Base-by-base conservation (phyloP, 2,329 filamentous ascomycete genomes). In the Penicillium sp. region DNA sequence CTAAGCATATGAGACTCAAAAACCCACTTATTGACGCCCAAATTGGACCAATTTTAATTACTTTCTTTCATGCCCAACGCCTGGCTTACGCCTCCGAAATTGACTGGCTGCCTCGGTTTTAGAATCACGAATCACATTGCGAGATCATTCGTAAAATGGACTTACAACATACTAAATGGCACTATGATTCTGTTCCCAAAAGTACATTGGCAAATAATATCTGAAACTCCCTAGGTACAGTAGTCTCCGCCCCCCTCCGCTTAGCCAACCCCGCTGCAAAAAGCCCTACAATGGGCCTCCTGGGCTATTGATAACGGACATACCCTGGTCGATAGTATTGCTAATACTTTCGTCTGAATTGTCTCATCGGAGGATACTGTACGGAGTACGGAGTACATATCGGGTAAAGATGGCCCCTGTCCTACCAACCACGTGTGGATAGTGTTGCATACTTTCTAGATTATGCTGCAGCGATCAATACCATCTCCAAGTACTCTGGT, bases 11-110 rank as follows among this genome's bases (percentile, higher is more conserved):
- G 53, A 52, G 54, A 43, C 44, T 49, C 53, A 25, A 45, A 45
- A 52, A 55, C 51, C 52, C 57, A 55, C 54, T 39, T 46, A 25
- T 59, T 47, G 52, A 50, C 50, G 59, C 62, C 64, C 56, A 61
- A 64, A 58, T 53, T 52, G 21, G 48, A 51, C 48, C 52, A 58
- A 56, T 55, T 31, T 43, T 47, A 47, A 53, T 55, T 48, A 39
- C 40, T 47, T 53, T 51, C 57, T 63, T 66, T 65, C 63, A 62
- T 66, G 64, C 64, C 64, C 62, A 65, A 66, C 54, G 59, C 60
- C 61, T 53, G 52, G 50, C 25, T 57, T 44, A 49, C 58, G 46
- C 62, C 62, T 60, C 58, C 53, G 2, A 27, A 49, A 36, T 57
- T 57, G 49, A 53, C 49, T 57, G 54, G 49, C 49, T 43, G 54